Evolutionary conservation across 768 basidiomycete species (phyloP), one percentile per base, ranked within the genome.

Genomic region (Rickenella mellea): DNA sequence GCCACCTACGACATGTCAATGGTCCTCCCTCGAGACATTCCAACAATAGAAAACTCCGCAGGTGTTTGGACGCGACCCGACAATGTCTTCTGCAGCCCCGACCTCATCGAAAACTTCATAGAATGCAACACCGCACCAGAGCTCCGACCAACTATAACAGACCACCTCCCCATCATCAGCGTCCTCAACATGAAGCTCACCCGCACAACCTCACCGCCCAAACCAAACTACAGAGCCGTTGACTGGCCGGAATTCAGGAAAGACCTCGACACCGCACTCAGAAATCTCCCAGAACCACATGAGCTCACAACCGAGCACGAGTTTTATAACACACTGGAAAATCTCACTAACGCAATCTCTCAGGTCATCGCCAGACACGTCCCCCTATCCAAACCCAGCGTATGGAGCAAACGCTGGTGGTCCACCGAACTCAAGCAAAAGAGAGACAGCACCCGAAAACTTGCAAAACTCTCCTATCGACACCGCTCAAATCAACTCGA

Each of bases 21-120:
- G 17, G 17, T n/a, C 40, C 40, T 41, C 10, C 27, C 27, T 9
- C 40, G 28, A 10, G 40, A 30, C 11, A 41, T 30, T 15, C 40
- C 40, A 14, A 41, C 40, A 3, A 27, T 29, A 25, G n/a, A 15
- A 19, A 27, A 25, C 15, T 27, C n/a, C 3, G 28, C 27, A 17
- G 28, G 32, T 9, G 22, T 30, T 14, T 30, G 40, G 28, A 30
- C 40, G 22, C 29, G 28, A 7, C 28, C 32, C 27, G 40, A 41
- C 40, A 24, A 30, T 8, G 27, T 30, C 25, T 28, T 41, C 27
- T 27, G 27, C 4, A 30, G 28, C 29, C 15, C 28, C 7, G 40
- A 19, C 27, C n/a, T n/a, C n/a, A n/a, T n/a, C n/a, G n/a, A n/a
- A n/a, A n/a, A n/a, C n/a, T n/a, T n/a, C n/a, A n/a, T n/a, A n/a